phyloP scores from a whole-genome alignment of 106 monocot genomes.

The Cymbidium sinense region DNA sequence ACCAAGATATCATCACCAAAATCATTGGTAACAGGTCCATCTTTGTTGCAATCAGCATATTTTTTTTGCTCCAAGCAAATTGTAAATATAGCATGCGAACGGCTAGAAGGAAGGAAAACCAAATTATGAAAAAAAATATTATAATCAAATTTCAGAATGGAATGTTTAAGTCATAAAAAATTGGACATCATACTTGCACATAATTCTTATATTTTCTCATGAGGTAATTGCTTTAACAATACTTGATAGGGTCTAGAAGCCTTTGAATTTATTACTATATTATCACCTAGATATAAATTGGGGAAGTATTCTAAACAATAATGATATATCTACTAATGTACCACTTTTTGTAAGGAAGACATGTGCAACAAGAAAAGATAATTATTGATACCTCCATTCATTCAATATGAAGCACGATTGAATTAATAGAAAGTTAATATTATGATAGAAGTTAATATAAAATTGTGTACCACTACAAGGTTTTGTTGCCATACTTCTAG shows the following conservation, averaged over 20 bases:
- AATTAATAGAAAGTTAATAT: neutral
- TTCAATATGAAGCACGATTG: neutral
- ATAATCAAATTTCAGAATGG: neutral
- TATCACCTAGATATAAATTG: neutral
- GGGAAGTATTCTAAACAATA: neutral
- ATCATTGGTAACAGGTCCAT: conserved; percentile 28
- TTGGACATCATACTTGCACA: neutral
- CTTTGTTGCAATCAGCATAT: conserved; percentile 5
- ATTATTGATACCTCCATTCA: neutral
- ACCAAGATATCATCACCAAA: conserved; percentile 61
- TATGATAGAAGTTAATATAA: neutral
- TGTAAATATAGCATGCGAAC: conserved; percentile 99
- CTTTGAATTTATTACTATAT: neutral
- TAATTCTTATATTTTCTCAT: neutral
- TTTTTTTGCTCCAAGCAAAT: conserved; percentile 88
- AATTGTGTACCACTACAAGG: neutral
- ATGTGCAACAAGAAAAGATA: neutral
- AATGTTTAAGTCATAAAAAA: neutral
- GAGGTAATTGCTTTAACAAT: neutral
- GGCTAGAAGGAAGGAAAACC: conserved; percentile 36
- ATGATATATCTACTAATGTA: neutral
- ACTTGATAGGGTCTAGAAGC: neutral
- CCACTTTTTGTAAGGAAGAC: neutral
- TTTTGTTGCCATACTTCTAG: neutral
- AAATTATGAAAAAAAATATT: neutral